Evolutionary conservation across 306 rosid species (phyloP).

Genomic region (Vigna trinervia): DNA sequence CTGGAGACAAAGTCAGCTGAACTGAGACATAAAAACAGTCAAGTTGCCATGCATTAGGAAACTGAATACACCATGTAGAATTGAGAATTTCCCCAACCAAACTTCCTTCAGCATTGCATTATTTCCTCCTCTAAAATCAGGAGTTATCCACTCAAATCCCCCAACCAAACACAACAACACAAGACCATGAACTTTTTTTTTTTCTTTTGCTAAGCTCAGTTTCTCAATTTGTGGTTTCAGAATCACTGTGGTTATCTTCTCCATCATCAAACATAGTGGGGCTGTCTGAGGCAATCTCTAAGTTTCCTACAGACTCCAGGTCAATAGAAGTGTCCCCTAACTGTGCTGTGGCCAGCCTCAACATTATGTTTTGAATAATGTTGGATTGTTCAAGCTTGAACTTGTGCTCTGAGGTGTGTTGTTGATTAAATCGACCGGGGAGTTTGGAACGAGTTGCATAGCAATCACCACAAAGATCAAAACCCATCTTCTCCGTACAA

Average conservation of each 20-base stretch:
- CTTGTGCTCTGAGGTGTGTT: slow-evolving; percentile 86
- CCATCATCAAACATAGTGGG: slow-evolving; percentile 37
- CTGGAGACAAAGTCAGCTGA: slow-evolving; percentile 17
- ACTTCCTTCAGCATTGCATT: slow-evolving; percentile 37
- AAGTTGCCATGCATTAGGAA: slow-evolving; percentile 19
- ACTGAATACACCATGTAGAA: not conserved
- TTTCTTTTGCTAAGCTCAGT: not conserved
- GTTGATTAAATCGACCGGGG: slow-evolving; percentile 96
- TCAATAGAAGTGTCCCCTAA: slow-evolving; percentile 46
- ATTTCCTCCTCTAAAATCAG: not conserved
- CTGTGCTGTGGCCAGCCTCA: slow-evolving; percentile 46
- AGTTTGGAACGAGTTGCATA: slow-evolving; percentile 68
- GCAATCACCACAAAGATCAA: slow-evolving; percentile 87
- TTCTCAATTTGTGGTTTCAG: slow-evolving; percentile 48
- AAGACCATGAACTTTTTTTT: slow-evolving; percentile 24
- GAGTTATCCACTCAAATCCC: not conserved
- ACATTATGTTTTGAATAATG: slow-evolving; percentile 34
- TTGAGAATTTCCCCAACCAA: slow-evolving; percentile 12
- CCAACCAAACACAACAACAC: slow-evolving; percentile 25
- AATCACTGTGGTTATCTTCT: slow-evolving; percentile 51
- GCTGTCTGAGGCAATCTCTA: slow-evolving; percentile 44
- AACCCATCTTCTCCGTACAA: slow-evolving; percentile 73
- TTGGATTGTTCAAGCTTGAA: slow-evolving; percentile 54
- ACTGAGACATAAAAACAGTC: slow-evolving; percentile 14
- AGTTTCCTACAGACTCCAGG: slow-evolving; percentile 42